Conservation (phyloP, 805 yeast species). For the Lachancea cidri region DNA sequence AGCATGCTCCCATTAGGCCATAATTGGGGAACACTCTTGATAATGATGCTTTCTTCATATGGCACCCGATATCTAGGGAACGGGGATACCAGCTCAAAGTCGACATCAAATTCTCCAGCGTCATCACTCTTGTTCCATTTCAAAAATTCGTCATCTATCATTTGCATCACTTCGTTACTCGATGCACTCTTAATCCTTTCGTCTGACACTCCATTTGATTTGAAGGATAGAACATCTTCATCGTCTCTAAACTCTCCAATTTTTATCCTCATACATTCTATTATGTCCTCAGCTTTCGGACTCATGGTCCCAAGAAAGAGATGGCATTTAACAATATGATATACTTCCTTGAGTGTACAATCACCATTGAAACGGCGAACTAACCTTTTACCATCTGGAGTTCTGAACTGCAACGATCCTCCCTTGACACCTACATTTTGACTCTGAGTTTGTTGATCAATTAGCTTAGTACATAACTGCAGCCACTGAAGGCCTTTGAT, state of each 20-base stretch:
- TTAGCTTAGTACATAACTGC: constrained; percentile 14
- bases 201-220: constrained; percentile 9
- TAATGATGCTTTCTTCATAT: constrained; percentile 20
- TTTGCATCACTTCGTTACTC: constrained; percentile 4
- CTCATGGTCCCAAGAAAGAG: constrained; percentile 1
- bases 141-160: constrained; percentile 15
- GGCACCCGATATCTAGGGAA: constrained; percentile 54
- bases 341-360: constrained; percentile 18
- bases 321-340: constrained; percentile 4
- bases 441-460: background rate
- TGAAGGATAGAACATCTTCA: constrained; percentile 19
- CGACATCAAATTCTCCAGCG: constrained; percentile 36
- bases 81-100: constrained; percentile 57
- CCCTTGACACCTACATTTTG: constrained; percentile 3
- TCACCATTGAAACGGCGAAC: constrained; percentile 20
- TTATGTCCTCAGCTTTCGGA: constrained; percentile 1
- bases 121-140: constrained; percentile 26
- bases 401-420: constrained; percentile 31
- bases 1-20: constrained; percentile 70
- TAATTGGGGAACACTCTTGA: constrained; percentile 43
- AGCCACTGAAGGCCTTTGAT: constrained; percentile 21
- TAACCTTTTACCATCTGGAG: constrained; percentile 28
- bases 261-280: constrained; percentile 38
- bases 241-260: constrained; percentile 15
- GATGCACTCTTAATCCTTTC: constrained; percentile 10